Evolutionary conservation across 116 monocot genomes (phyloP), one percentile per base, ranked within the genome.

Genomic region (Zostera marina): DNA sequence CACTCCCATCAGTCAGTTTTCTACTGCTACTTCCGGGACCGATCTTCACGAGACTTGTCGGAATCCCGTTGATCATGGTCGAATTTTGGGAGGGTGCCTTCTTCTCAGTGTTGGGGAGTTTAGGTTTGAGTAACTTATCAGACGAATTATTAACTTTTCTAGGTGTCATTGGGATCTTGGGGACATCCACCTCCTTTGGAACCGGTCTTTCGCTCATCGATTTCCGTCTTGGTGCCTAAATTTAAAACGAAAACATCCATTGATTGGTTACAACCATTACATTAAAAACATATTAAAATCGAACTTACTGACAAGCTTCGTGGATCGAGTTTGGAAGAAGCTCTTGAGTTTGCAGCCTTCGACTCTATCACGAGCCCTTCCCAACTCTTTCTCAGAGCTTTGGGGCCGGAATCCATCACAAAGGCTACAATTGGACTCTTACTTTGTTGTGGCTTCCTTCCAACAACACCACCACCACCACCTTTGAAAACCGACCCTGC

Each of bases 321-420:
- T 59, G 44, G 44, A 10, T 80, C 82, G 55, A 71, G 14, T 54
- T 76, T 82, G 6, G 41, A 82, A 44, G 64, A 6, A 22, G 48
- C 24, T 59, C 62, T 88, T 9, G 79, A 47, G 21, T 60, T 81
- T 19, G 55, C 79, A 53, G 63, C 70, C 48, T 65, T 78, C 16
- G 59, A 68, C 24, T 81, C 87, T 16, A 47, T 47, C 45, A 58
- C 16, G 46, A 60, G 68, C 41, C 91, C 98, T 53, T 83, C 83
- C 98, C 98, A 99, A 71, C 86, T 99, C 71, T 69, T 99, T 60
- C 98, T 83, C 65, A 85, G 59, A 68, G 66, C 73, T 68, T 85
- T 96, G 3, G 59, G 51, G 8, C 77, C 78, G 9, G 68, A 54
- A n/a, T 78, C 74, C 22, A 67, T 59, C 11, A 74, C 53, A 24